A percentile compares a stretch with the other conserved stretches of the same genome.
These are phyloP conservation scores for Lipomyces japonicus DNA, from an alignment of 805 yeast species.

Conservation along the genomic window DNA sequence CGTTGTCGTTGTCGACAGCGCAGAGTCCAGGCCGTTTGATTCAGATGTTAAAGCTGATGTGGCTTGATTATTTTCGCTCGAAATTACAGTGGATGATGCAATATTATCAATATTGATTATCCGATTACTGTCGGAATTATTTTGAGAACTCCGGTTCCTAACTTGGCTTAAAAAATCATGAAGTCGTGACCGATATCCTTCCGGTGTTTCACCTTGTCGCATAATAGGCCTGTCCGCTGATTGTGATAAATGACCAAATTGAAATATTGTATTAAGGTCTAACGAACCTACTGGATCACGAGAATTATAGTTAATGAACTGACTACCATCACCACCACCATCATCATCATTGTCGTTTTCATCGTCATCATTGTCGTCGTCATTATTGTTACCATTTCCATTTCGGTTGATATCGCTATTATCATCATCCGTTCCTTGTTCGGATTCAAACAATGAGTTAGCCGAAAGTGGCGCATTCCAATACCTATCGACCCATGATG, in stretches of 20 bases:
- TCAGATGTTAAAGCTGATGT: too few relatives aligned
- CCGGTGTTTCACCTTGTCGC: neutral
- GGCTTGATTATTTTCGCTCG: too few relatives aligned
- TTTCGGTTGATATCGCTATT: neutral
- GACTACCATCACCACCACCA: neutral
- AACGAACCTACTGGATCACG: too few relatives aligned
- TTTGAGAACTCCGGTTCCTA: neutral
- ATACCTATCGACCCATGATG: neutral
- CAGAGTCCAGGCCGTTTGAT: neutral
- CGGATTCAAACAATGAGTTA: neutral
- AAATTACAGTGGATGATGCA: neutral
- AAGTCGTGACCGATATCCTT: neutral
- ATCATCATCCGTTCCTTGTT: too few relatives aligned
- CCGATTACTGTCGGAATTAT: neutral
- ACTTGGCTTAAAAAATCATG: neutral
- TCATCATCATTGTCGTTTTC: neutral
- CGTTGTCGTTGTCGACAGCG: neutral
- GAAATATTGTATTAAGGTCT: neutral
- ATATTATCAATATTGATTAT: slow-evolving; percentile 21
- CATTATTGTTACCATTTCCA: neutral
- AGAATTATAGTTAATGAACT: neutral
- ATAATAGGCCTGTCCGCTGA: neutral
- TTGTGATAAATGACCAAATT: neutral
- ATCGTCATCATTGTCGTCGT: neutral
- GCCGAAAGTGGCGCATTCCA: neutral